Percentiles rank a stretch among this genome's conserved stretches.
These are phyloP conservation scores for Cryphonectria radicalis DNA, from an alignment of 2,329 filamentous ascomycete species.

Conservation along the genomic window DNA sequence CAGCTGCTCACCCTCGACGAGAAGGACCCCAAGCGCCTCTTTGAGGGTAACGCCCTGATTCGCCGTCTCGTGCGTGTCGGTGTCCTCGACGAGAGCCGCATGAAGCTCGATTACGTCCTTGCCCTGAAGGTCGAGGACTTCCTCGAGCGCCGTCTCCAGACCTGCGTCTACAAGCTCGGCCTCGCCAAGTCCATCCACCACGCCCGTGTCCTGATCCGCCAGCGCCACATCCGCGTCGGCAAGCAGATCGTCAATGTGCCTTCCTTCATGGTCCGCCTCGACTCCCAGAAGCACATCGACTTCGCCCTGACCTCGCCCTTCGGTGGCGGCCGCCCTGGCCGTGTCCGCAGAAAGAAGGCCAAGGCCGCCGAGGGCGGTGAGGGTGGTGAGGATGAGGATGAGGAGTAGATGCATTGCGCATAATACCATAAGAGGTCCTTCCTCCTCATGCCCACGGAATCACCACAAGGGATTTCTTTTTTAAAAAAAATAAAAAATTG, in stretches of 20 bases:
- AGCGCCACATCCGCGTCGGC: conserved; percentile 99
- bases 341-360: conserved; percentile 99
- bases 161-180: conserved; percentile 99
- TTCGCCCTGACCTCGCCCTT: conserved; percentile 97
- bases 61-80: conserved; percentile 99
- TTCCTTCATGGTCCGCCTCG: conserved; percentile 98
- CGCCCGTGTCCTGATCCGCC: conserved; percentile 98
- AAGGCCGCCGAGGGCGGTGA: conserved; percentile 88
- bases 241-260: conserved; percentile 99
- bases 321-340: conserved; percentile 93
- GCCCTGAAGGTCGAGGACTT: conserved; percentile 99
- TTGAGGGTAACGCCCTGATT: conserved; percentile 99
- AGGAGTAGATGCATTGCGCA: conserved; percentile 59
- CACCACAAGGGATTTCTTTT: not conserved
- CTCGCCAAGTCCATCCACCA: conserved; percentile 99
- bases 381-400: conserved; percentile 81
- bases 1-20: conserved; percentile 99
- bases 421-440: conserved; percentile 8
- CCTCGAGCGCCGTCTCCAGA: conserved; percentile 99
- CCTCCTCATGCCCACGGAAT: conserved; percentile 15
- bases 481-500: conserved; percentile 28
- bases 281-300: conserved; percentile 99
- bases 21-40: conserved; percentile 99
- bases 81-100: conserved; percentile 99
- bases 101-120: conserved; percentile 99